These are phyloP conservation scores for Chlorociboria aeruginascens DNA, from an alignment of 495 filamentous ascomycete genomes.

Conservation along the genomic window DNA sequence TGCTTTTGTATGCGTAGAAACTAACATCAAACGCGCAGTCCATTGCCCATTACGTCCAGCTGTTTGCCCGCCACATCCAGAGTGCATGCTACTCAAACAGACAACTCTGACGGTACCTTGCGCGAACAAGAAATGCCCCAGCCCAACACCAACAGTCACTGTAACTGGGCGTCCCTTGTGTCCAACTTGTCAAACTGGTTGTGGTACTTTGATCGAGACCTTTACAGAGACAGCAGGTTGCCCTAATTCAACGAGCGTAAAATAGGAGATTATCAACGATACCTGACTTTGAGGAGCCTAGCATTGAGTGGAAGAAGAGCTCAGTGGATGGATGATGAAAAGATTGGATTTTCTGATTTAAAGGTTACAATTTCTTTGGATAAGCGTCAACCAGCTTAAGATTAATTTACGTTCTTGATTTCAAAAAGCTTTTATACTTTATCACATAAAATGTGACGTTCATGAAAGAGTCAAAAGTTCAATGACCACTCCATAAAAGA, in stretches of 20 bases:
- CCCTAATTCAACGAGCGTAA: not conserved
- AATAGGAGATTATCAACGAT: too few species aligned
- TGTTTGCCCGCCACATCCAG: conserved; percentile 1
- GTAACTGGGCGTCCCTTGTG: not conserved
- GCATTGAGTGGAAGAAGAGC: too few species aligned
- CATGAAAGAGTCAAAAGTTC: too few species aligned
- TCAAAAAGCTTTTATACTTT: too few species aligned
- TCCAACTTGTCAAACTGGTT: conserved; percentile 8
- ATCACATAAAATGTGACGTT: too few species aligned
- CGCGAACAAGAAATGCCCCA: conserved; percentile 36
- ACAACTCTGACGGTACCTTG: conserved; percentile 25
- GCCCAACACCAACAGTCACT: conserved; percentile 13
- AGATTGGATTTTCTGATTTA: too few species aligned
- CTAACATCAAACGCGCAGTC: not conserved
- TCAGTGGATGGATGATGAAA: too few species aligned
- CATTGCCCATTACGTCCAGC: conserved; percentile 1
- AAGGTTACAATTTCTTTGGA: too few species aligned
- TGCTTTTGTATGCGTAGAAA: not conserved
- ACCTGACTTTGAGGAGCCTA: too few species aligned
- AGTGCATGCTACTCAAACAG: not conserved
- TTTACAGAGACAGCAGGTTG: conserved; percentile 3
- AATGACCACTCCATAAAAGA: too few species aligned
- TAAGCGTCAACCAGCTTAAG: too few species aligned
- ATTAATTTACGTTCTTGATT: too few species aligned
- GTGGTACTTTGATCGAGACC: conserved; percentile 1